phyloP scores from a whole-genome alignment of 2,329 filamentous ascomycete genomes.

The Magnaporthiopsis poae region DNA sequence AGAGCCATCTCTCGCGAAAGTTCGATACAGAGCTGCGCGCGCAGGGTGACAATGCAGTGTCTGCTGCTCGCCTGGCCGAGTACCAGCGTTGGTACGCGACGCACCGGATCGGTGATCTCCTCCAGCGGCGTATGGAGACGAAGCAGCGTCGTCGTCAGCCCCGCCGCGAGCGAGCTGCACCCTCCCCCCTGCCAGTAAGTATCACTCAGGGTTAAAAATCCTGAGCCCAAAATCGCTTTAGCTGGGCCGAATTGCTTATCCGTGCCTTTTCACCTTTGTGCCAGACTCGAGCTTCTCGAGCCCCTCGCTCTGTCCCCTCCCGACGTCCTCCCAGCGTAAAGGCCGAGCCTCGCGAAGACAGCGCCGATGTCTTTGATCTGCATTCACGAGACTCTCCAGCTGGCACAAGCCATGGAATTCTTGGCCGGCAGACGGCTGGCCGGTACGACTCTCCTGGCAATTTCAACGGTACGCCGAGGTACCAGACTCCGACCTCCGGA shows the following conservation, averaged over 20 bases:
- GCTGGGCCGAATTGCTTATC: not conserved
- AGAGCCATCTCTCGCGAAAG: conserved; percentile 77
- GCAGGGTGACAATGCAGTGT: conserved; percentile 51
- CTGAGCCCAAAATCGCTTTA: not conserved
- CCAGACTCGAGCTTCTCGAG: not conserved
- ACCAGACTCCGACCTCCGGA: conserved; percentile 16
- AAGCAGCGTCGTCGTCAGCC: conserved; percentile 53
- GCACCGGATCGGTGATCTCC: conserved; percentile 60
- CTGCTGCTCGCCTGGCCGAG: conserved; percentile 50
- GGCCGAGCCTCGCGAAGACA: conserved; percentile 14
- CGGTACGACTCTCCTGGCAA: not conserved
- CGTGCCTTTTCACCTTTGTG: not conserved
- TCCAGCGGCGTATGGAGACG: conserved; percentile 66
- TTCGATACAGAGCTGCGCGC: conserved; percentile 71
- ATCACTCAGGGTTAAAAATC: not conserved
- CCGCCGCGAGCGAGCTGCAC: not conserved
- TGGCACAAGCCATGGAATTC: too few species aligned
- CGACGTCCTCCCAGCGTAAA: conserved; percentile 12
- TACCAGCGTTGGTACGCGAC: conserved; percentile 73
- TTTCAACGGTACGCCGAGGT: conserved; percentile 3
- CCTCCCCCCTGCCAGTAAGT: not conserved
- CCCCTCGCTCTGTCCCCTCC: too few species aligned
- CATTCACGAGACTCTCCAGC: not conserved
- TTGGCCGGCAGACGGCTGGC: not conserved
- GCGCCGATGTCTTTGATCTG: conserved; percentile 10